Conservation (phyloP, 2,329 filamentous ascomycete genomes). For the Geosmithia morbida region DNA sequence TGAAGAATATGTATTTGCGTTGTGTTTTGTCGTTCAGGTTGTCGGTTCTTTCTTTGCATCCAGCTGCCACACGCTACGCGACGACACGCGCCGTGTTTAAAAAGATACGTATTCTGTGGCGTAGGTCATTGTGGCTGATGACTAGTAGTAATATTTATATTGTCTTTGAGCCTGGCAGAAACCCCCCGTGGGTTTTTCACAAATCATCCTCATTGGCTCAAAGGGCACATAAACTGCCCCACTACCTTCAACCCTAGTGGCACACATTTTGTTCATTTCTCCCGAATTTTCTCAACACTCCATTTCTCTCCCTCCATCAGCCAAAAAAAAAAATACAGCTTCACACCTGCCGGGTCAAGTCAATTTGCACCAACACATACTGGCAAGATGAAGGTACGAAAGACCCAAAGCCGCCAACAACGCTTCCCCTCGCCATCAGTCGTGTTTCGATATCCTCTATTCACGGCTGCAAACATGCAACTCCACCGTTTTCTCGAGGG, state of each 20-base stretch:
- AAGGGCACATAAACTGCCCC: conserved; percentile 12
- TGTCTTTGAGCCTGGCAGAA: neutral
- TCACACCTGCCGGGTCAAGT: conserved; percentile 21
- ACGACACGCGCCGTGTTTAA: neutral
- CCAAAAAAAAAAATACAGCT: conserved; percentile 8
- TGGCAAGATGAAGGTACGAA: conserved; percentile 33
- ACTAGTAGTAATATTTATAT: neutral
- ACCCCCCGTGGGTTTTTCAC: conserved; percentile 5
- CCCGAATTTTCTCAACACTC: conserved; percentile 15
- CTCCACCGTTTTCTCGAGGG: too few species aligned
- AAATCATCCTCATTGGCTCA: conserved; percentile 6
- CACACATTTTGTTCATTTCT: conserved; percentile 24
- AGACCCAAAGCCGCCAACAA: neutral
- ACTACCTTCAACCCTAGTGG: conserved; percentile 18
- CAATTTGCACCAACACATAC: conserved; percentile 28
- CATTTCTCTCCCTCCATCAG: conserved; percentile 5
- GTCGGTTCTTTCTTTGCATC: neutral
- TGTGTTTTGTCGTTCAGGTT: neutral
- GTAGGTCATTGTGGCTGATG: conserved; percentile 1
- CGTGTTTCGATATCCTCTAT: neutral
- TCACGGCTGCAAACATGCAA: neutral
- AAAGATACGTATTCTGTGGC: neutral
- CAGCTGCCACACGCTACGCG: neutral
- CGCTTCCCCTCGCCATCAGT: neutral
- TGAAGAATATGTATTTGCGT: too few species aligned